Percentiles rank a stretch among this genome's conserved stretches.
Evolutionary conservation across 306 rosid genomes (phyloP).

Genomic region (Inga oerstediana): DNA sequence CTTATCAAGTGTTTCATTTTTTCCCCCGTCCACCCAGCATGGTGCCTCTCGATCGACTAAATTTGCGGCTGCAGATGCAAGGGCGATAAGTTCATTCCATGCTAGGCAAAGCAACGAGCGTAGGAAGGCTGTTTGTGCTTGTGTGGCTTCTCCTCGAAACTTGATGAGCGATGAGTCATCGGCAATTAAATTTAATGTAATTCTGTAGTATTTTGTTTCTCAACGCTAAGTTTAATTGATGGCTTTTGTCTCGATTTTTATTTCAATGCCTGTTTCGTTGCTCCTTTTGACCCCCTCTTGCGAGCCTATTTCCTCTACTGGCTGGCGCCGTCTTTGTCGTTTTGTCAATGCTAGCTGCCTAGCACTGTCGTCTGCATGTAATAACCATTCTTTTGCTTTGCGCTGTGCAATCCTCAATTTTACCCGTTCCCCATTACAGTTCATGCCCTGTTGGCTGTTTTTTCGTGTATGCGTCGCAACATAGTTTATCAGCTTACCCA

Average conservation of each 20-base stretch:
- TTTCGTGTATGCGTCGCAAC: background rate
- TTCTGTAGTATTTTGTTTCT: background rate
- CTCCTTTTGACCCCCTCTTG: background rate
- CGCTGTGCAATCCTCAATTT: background rate
- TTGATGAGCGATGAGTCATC: conserved; percentile 65
- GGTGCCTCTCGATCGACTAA: conserved; percentile 42
- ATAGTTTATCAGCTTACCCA: background rate
- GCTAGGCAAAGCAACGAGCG: conserved; percentile 40
- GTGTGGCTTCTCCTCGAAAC: conserved; percentile 75
- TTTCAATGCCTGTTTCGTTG: background rate
- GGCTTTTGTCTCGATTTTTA: background rate
- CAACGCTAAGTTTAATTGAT: background rate
- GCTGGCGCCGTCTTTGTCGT: background rate
- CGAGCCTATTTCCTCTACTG: background rate
- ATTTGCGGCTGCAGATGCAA: conserved; percentile 31
- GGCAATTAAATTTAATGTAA: conserved; percentile 64
- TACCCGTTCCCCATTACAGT: background rate
- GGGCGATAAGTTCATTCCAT: conserved; percentile 29
- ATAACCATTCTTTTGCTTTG: background rate
- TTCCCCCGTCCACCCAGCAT: conserved; percentile 46
- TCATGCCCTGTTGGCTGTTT: background rate
- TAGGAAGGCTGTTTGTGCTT: conserved; percentile 63
- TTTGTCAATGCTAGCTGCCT: background rate
- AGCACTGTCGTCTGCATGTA: background rate
- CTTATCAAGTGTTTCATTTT: conserved; percentile 46